Percentiles rank a stretch among this genome's conserved stretches.
Conservation (phyloP, 805 yeast genomes). For the Wickerhamiella brachini region DNA sequence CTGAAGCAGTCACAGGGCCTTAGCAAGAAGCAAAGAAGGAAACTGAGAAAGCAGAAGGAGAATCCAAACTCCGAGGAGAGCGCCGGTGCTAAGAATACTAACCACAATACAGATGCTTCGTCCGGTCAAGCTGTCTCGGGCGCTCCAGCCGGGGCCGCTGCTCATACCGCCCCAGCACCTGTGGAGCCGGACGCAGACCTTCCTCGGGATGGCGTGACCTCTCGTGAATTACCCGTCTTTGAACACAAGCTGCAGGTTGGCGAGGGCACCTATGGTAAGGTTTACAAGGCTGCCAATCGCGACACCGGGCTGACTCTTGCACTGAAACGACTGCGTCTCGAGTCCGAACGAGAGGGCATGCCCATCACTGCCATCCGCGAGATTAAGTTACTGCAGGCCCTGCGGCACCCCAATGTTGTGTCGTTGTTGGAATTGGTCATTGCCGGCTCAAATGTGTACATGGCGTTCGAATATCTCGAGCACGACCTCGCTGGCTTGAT, state of each 20-base stretch:
- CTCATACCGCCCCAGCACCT: too few relatives aligned
- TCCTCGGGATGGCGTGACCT: neutral
- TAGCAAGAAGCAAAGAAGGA: neutral
- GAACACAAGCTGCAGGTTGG: conserved; percentile 81
- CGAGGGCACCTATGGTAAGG: conserved; percentile 98
- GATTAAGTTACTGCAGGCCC: conserved; percentile 67
- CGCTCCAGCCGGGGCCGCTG: too few relatives aligned
- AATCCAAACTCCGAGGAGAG: too few relatives aligned
- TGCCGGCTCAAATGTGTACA: conserved; percentile 54
- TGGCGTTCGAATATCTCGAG: conserved; percentile 88
- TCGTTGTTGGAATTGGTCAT: conserved; percentile 83
- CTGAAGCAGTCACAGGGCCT: neutral
- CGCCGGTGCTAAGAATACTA: too few relatives aligned
- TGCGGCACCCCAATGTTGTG: conserved; percentile 71
- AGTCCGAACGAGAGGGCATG: conserved; percentile 83
- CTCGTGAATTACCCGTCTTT: conserved; percentile 24
- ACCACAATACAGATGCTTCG: too few relatives aligned
- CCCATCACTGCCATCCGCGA: conserved; percentile 94
- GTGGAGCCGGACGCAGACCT: neutral
- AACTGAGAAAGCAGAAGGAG: too few relatives aligned
- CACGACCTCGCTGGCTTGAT: conserved; percentile 85
- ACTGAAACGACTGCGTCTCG: conserved; percentile 68
- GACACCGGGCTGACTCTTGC: conserved; percentile 69
- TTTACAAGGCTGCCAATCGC: conserved; percentile 68
- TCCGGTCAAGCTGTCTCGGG: too few relatives aligned